These are phyloP conservation scores for Tylopilus subfusipes DNA, from an alignment of 768 basidiomycete genomes.

Conservation along the genomic window DNA sequence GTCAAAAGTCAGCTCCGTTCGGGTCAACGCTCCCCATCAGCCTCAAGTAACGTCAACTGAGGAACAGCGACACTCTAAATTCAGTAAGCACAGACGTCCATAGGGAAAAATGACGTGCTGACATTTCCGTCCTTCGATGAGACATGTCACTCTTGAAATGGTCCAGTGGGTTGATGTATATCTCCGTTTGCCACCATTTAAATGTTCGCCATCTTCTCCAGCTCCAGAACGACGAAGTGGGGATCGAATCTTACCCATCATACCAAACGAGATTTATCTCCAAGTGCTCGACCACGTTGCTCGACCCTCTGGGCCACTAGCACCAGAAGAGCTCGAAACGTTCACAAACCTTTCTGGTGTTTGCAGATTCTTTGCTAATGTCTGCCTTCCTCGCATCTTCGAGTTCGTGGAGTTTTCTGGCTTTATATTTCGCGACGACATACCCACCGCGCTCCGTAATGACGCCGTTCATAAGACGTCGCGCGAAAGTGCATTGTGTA, in stretches of 20 bases:
- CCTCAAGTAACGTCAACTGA: too few species aligned
- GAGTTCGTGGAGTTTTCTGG: slow-evolving; percentile 25
- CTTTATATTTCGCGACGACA: slow-evolving; percentile 13
- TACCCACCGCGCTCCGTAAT: not conserved
- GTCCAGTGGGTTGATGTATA: not conserved
- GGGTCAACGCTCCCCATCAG: too few species aligned
- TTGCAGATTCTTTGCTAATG: slow-evolving; percentile 41
- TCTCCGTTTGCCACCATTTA: not conserved
- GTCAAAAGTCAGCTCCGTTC: too few species aligned
- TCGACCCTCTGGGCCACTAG: slow-evolving; percentile 13
- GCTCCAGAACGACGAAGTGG: slow-evolving; percentile 25
- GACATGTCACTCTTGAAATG: not conserved
- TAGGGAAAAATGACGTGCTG: not conserved
- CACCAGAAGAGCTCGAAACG: slow-evolving; percentile 6
- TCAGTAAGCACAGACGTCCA: too few species aligned
- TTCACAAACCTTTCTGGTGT: slow-evolving; percentile 34
- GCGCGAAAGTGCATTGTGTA: slow-evolving; percentile 20
- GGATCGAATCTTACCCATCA: slow-evolving; percentile 15
- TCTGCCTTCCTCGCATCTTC: slow-evolving; percentile 39
- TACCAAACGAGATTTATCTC: slow-evolving; percentile 45
- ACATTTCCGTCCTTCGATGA: not conserved
- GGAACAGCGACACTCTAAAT: too few species aligned
- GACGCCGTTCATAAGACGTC: not conserved
- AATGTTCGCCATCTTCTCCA: slow-evolving; percentile 6
- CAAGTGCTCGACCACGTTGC: slow-evolving; percentile 36